Base-by-base conservation (phyloP, 2,329 filamentous ascomycete species). In the Furcasterigmium sp. region DNA sequence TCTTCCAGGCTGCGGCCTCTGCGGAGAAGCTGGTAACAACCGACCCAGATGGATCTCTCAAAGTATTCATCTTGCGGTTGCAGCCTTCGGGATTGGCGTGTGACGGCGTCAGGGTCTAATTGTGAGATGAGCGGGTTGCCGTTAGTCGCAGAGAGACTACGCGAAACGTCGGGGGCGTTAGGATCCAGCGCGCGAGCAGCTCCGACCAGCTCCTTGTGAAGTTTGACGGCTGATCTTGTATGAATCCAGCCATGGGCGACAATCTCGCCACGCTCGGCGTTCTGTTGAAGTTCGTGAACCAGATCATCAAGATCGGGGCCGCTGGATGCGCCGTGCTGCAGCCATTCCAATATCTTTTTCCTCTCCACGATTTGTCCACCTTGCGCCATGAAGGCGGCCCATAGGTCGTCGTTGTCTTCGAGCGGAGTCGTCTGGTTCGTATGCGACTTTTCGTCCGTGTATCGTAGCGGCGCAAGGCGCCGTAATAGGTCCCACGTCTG, bases 231-330 rank as follows among this genome's bases (percentile, higher is more conserved):
- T 46, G 87, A 82, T 50, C 90, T 87, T 0, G 93, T 96, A 60
- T 95, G 89, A 49, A 96, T 79, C 87, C 91, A 96, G 32, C 91
- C 91, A 60, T 90, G 83, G 21, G 87, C 82, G 68, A 93, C 87
- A 9, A 91, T 81, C 39, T 91, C 87, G 9, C 86, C 85, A 54
- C 87, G 75, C 46, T 91, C 86, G 11, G 87, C 85, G 49, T 82
- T 82, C 47, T 81, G 75, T 59, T 91, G 85, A 42, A 91, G 75
- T 44, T 91, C 84, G 41, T 82, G 76, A 40, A 91, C 85, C 21
- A 95, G 70, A 20, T 84, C 78, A 51, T 91, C 81, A 23, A 95
- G 82, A 49, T 87, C 82, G 32, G 82, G 82, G 3, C 80, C 78
- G 20, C 79, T 76, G 41, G 83, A 78, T 2, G 88, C 86, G 35